These are phyloP conservation scores for Paraphaeosphaeria minitans DNA, from an alignment of 2,329 filamentous ascomycete species.

Conservation along the genomic window DNA sequence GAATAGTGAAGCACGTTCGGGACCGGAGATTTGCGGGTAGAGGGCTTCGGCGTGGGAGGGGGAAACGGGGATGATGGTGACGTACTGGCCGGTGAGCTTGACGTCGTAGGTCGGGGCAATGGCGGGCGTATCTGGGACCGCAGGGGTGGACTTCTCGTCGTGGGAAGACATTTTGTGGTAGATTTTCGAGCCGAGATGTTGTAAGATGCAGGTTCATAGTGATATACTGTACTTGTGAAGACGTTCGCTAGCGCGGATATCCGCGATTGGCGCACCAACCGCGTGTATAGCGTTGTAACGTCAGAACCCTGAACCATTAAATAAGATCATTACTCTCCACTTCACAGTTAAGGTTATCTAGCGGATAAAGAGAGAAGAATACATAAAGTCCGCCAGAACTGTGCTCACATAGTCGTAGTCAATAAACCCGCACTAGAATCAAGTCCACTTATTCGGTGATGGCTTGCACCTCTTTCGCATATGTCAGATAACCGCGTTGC, in stretches of 20 bases:
- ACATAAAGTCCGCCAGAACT: background rate
- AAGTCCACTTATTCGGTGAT: background rate
- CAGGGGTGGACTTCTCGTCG: background rate
- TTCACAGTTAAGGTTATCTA: too few species aligned
- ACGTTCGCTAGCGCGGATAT: background rate
- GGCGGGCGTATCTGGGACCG: constrained; percentile 7
- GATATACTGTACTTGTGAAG: background rate
- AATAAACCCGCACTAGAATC: background rate
- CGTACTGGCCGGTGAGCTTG: constrained; percentile 12
- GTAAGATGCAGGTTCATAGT: background rate
- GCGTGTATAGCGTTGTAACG: background rate
- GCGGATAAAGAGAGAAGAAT: background rate
- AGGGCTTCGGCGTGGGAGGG: constrained; percentile 12
- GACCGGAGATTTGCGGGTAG: constrained; percentile 9
- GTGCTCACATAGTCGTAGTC: background rate
- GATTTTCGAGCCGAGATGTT: background rate
- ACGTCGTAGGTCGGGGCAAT: constrained; percentile 14
- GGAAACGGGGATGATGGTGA: constrained; percentile 10
- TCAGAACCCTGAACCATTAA: background rate
- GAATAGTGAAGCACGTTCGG: constrained; percentile 13
- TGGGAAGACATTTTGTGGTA: background rate
- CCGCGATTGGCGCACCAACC: constrained; percentile 1
- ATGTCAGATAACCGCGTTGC: background rate
- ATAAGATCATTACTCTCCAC: background rate
- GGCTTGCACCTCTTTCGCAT: background rate